phyloP scores from a whole-genome alignment of 2,329 filamentous ascomycete genomes.

The Epichloe uncinata region DNA sequence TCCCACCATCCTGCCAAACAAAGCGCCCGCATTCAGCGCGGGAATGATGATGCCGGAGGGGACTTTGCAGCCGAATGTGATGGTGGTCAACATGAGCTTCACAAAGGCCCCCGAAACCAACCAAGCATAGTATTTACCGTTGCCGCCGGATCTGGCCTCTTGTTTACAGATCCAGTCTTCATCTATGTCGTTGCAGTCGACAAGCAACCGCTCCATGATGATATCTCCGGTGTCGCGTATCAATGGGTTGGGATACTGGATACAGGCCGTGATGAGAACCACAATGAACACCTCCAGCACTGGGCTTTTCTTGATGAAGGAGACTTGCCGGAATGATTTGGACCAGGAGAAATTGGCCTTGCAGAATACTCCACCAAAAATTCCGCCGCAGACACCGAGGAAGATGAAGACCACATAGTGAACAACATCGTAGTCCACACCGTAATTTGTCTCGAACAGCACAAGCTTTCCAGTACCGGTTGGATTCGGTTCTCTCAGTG shows the following conservation, averaged over 20 bases:
- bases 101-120: constrained; percentile 39
- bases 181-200: constrained; percentile 32
- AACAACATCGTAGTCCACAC: constrained; percentile 36
- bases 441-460: constrained; percentile 47
- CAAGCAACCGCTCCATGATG: constrained; percentile 41
- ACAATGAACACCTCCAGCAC: constrained; percentile 43
- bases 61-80: constrained; percentile 47
- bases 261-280: constrained; percentile 35
- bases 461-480: constrained; percentile 46
- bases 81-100: constrained; percentile 41
- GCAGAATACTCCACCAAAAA: constrained; percentile 47
- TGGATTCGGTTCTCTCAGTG: constrained; percentile 42
- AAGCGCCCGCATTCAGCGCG: constrained; percentile 40
- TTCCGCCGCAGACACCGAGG: constrained; percentile 41
- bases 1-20: constrained; percentile 42
- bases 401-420: constrained; percentile 45
- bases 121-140: constrained; percentile 31
- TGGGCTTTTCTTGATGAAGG: constrained; percentile 39
- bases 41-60: constrained; percentile 49
- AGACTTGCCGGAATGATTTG: constrained; percentile 36
- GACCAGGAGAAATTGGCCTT: constrained; percentile 44
- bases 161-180: constrained; percentile 36
- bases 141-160: constrained; percentile 24
- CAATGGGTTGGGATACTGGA: constrained; percentile 43
- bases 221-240: constrained; percentile 41